Base-by-base conservation (phyloP, 192 early-diverging fungal species). In the Coemansia aciculifera region DNA sequence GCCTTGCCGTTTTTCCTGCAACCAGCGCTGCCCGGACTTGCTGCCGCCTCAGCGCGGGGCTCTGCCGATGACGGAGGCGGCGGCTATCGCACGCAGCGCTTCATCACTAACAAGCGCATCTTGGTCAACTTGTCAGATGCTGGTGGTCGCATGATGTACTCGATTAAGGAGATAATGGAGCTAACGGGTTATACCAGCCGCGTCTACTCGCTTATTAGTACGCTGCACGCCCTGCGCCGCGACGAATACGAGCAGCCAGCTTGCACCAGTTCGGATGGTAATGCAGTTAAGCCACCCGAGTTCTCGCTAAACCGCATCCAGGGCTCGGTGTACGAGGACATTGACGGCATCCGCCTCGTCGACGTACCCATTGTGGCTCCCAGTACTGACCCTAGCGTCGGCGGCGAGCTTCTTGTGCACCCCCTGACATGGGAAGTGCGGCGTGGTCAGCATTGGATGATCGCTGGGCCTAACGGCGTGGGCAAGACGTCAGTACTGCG, bases 81-180 rank as follows among this genome's bases (percentile, higher is more conserved):
- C 39, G 78, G 68, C 7, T 40, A 79, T 39, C 88, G 92, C 17
- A 96, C 94, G 21, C 90, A 92, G 72, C 85, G 89, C 9, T 95
- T 96, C 36, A 89, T 98, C 52, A 96, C 95, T 19, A 98, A 95
- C 86, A 94, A 94, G 76, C 86, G 95, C 67, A 86, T 95, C 56
- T 85, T 98, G 87, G 84, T 98, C 68, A 91, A 90, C 23, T 77
- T 94, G 38, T 90, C 94, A 5, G 96, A 98, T 73, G 96, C 96
- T 23, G 92, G 92, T 78, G 96, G 96, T 29, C 90, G 96, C 67
- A 89, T 97, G 85, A 98, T 98, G 93, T 95, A 95, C 76, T 92
- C 94, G 32, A 94, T 93, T 85, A 96, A 96, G 81, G 94, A 95
- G 78, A 69, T 95, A 67, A 88, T 91, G 61, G 95, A 96, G 84